Conservation (phyloP, 345 rosid genomes). For the Trapa incisa region DNA sequence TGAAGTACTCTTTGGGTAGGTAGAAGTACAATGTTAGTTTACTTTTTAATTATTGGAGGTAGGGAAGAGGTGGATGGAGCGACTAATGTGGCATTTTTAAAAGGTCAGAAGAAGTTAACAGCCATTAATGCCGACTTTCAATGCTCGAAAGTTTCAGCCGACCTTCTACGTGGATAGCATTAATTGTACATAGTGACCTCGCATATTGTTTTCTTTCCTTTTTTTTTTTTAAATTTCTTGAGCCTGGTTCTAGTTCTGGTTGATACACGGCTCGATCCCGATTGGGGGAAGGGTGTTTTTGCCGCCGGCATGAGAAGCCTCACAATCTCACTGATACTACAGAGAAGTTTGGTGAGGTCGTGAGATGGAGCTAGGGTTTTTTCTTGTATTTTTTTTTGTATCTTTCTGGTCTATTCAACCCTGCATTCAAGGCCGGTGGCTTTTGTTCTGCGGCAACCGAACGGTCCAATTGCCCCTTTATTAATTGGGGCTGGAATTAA, state of each 20-base stretch:
- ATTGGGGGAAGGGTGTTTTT: not conserved
- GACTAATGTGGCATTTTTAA: not conserved
- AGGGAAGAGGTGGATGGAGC: not conserved
- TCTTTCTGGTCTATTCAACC: not conserved
- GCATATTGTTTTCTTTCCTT: too few species aligned
- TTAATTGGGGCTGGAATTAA: not conserved
- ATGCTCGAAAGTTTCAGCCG: conserved; percentile 1
- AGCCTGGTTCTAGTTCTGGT: not conserved
- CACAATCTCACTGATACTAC: too few species aligned
- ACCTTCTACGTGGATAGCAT: not conserved
- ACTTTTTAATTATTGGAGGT: too few species aligned
- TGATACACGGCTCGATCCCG: not conserved
- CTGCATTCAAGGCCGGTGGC: not conserved
- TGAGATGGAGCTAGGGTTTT: not conserved
- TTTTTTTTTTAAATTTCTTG: not conserved
- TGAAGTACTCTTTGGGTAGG: not conserved
- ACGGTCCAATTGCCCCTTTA: not conserved
- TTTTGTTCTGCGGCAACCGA: not conserved
- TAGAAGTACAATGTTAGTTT: not conserved
- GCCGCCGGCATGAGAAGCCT: not conserved
- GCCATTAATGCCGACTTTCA: conserved; percentile 1
- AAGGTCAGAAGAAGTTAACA: not conserved
- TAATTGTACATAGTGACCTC: not conserved
- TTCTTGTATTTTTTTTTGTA: too few species aligned
- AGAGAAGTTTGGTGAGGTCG: not conserved